Percentiles rank a stretch among this genome's conserved stretches.
Evolutionary conservation across 176 grass and related monocot genomes (phyloP).

Genomic region (Hordeum vulgare): MorexV3_pseudomolecules_assembly NC_058520.1:191838070-191838569

Average conservation of each 20-base stretch:
- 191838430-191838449: background rate
- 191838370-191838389: background rate
- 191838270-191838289: background rate
- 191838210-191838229: background rate
- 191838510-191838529: background rate
- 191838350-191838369: background rate
- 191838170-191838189: background rate
- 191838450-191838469: background rate
- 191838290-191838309: too few species aligned
- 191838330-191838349: background rate
- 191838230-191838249: background rate
- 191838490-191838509: background rate
- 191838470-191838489: background rate
- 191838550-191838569: background rate
- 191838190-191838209: background rate
- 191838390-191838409: background rate
- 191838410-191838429: background rate
- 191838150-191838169: background rate
- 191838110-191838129: slow-evolving; percentile 4
- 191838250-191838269: background rate
- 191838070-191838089: slow-evolving; percentile 39
- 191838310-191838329: background rate
- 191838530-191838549: background rate
- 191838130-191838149: background rate
- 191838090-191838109: slow-evolving; percentile 12